phyloP scores from a whole-genome alignment of 2,329 filamentous ascomycete genomes.

The Alternaria consortialis region DNA sequence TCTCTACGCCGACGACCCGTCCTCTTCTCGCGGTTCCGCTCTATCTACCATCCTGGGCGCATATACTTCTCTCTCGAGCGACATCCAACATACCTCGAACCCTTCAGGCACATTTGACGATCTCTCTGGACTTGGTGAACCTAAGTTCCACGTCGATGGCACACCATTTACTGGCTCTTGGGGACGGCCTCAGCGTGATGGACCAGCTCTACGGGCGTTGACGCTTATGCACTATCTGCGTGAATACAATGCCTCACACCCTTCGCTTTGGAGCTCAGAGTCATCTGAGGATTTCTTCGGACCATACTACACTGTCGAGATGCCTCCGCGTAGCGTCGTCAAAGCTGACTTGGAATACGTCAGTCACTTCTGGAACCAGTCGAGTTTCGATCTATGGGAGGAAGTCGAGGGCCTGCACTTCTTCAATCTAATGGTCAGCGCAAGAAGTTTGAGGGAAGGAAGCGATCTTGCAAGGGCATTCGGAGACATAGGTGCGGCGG shows the following conservation, averaged over 20 bases:
- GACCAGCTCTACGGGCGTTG: conserved; percentile 54
- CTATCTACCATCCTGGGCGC: conserved; percentile 45
- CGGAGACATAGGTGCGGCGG: conserved; percentile 48
- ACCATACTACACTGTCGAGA: conserved; percentile 48
- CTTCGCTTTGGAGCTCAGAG: conserved; percentile 44
- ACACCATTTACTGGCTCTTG: conserved; percentile 50
- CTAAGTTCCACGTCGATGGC: conserved; percentile 54
- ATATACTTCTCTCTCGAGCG: conserved; percentile 46
- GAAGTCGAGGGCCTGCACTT: conserved; percentile 56
- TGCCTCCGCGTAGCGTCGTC: conserved; percentile 52
- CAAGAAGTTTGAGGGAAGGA: conserved; percentile 49
- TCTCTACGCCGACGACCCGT: conserved; percentile 48
- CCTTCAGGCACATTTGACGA: conserved; percentile 49
- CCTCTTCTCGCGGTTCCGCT: conserved; percentile 35
- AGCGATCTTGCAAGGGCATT: conserved; percentile 46
- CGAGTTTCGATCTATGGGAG: conserved; percentile 58
- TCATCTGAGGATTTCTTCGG: conserved; percentile 41
- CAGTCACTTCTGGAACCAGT: conserved; percentile 53
- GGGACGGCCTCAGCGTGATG: conserved; percentile 57
- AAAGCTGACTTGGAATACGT: conserved; percentile 58
- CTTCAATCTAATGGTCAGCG: conserved; percentile 53
- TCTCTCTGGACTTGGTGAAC: conserved; percentile 54
- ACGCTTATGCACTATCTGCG: conserved; percentile 55
- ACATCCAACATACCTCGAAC: conserved; percentile 52
- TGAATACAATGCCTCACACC: conserved; percentile 53